These are phyloP conservation scores for Chaetomiaceae sp. DNA, from an alignment of 2,329 filamentous ascomycete genomes.

Conservation along the genomic window DNA sequence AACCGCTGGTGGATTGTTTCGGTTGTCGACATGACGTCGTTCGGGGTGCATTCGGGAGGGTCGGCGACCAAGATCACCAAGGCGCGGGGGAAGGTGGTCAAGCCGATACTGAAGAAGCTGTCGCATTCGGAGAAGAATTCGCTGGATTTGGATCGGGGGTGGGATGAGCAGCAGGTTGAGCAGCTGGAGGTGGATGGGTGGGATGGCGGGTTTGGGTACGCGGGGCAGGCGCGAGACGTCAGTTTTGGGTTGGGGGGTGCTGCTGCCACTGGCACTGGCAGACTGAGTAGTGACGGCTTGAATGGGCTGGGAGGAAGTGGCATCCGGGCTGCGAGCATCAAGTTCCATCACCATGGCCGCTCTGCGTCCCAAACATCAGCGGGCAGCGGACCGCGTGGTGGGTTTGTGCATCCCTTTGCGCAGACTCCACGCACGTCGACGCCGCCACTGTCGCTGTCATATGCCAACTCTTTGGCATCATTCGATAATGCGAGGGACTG, in stretches of 20 bases:
- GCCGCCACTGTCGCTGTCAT: conserved; percentile 54
- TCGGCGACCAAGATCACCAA: conserved; percentile 41
- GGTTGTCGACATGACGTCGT: conserved; percentile 34
- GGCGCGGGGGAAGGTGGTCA: conserved; percentile 47
- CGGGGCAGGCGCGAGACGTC: conserved; percentile 39
- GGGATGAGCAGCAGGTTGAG: conserved; percentile 45
- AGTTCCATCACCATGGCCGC: conserved; percentile 52
- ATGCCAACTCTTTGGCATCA: conserved; percentile 52
- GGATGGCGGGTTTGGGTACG: conserved; percentile 27
- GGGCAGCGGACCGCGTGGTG: conserved; percentile 44
- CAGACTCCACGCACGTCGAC: conserved; percentile 59
- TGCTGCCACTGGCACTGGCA: conserved; percentile 11
- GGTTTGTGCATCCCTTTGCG: conserved; percentile 61
- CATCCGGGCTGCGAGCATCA: conserved; percentile 25
- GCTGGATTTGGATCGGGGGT: conserved; percentile 56
- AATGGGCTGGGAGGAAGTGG: conserved; percentile 20
- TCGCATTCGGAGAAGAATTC: conserved; percentile 58
- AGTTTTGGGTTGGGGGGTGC: conserved; percentile 35
- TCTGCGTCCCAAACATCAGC: conserved; percentile 42
- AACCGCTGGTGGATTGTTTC: not conserved
- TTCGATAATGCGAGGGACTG: conserved; percentile 50
- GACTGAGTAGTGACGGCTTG: conserved; percentile 10
- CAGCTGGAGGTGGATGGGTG: conserved; percentile 29
- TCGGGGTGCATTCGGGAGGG: conserved; percentile 31
- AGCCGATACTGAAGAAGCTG: conserved; percentile 60